Evolutionary conservation across 2,329 filamentous ascomycete genomes (phyloP).

Genomic region (Diaporthe sp.): DNA sequence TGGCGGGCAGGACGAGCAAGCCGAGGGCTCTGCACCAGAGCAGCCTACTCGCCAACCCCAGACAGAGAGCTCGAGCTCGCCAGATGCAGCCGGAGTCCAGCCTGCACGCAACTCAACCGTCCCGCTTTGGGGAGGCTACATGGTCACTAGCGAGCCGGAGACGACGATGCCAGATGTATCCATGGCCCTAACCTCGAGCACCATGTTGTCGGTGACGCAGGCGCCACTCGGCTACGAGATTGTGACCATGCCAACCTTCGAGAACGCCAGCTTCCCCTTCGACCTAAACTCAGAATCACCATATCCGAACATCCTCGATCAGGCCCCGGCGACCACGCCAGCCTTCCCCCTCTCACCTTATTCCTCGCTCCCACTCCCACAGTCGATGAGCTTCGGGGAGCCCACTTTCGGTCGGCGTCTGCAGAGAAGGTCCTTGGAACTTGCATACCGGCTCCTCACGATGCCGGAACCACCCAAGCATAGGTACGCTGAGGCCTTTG

Average conservation of each 20-base stretch:
- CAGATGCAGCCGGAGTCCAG: constrained; percentile 19
- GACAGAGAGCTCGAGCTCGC: constrained; percentile 34
- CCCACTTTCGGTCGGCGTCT: constrained; percentile 76
- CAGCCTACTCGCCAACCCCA: constrained; percentile 6
- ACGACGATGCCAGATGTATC: not conserved
- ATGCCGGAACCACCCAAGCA: constrained; percentile 41
- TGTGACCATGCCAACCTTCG: constrained; percentile 59
- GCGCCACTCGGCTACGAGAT: constrained; percentile 54
- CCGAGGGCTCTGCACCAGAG: constrained; percentile 33
- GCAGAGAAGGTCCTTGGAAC: constrained; percentile 73
- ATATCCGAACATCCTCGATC: constrained; percentile 38
- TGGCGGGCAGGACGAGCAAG: constrained; percentile 42
- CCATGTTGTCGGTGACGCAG: constrained; percentile 24
- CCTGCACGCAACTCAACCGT: not conserved
- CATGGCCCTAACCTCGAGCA: constrained; percentile 5
- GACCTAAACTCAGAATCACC: constrained; percentile 42
- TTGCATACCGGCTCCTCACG: constrained; percentile 67
- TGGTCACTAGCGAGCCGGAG: constrained; percentile 39
- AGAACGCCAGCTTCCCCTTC: constrained; percentile 66
- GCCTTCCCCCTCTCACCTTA: constrained; percentile 42
- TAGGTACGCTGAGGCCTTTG: constrained; percentile 27
- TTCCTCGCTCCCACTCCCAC: constrained; percentile 53
- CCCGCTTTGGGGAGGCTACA: constrained; percentile 42
- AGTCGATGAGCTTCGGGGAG: constrained; percentile 72
- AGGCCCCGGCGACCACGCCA: constrained; percentile 36